Evolutionary conservation across 139 green algal genomes (phyloP).

Genomic region (Zygnema cylindricum): DNA sequence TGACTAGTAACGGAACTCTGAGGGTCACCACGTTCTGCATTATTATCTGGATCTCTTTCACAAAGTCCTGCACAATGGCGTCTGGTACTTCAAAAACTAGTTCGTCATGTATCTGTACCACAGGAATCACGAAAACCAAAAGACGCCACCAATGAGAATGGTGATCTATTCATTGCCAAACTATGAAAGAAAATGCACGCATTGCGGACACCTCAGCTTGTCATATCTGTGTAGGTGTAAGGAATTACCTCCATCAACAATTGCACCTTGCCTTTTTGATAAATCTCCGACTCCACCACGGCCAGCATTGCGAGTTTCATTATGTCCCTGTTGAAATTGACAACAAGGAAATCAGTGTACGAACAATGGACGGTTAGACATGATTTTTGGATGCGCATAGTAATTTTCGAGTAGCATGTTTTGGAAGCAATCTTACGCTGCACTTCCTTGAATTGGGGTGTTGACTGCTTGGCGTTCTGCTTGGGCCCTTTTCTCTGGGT

Average conservation of each 20-base stretch:
- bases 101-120: conserved; percentile 8
- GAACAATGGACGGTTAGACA: no score
- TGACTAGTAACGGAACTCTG: neutral
- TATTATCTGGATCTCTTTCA: neutral
- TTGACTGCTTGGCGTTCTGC: conserved; percentile 34
- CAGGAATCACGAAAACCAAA: no score
- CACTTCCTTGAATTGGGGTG: conserved; percentile 22
- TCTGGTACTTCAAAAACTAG: conserved; percentile 21
- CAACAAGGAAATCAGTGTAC: no score
- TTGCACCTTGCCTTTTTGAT: neutral
- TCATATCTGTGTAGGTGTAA: no score
- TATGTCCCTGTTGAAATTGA: neutral
- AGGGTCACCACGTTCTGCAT: neutral
- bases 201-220: no score
- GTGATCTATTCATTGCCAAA: no score
- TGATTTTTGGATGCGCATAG: neutral
- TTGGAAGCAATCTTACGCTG: conserved; percentile 13
- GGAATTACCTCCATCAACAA: neutral
- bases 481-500: conserved; percentile 32
- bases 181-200: no score
- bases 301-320: neutral
- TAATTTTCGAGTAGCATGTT: neutral
- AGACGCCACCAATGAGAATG: no score
- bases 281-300: neutral
- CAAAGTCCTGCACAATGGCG: neutral